Base-by-base conservation (phyloP, 768 basidiomycete genomes). In the Mrakia gelida region DNA sequence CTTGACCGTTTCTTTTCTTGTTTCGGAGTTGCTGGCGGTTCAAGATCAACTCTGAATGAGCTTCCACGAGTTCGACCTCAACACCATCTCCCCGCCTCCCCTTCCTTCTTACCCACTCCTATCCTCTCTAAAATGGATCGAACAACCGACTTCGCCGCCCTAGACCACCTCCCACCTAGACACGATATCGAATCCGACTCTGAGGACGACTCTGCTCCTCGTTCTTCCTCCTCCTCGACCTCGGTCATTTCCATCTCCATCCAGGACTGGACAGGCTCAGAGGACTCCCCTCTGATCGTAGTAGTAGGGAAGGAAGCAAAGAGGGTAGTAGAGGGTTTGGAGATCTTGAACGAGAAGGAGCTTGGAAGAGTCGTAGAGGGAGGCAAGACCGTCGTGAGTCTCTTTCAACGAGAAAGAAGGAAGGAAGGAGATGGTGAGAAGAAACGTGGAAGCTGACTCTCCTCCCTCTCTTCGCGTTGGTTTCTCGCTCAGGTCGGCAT, bases 111-210 rank as follows among this genome's bases (percentile, higher is more conserved):
- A 56, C 11, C 5, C 28, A 18, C 28, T 41, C 32, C 23, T 9
- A 13, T 16, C 23, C 65, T 16, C 65, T 15, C 45, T 15, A 15
- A 6, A 5, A 70, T 70, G 67, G 67, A 70, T 41, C 67, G 67
- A 41, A 70, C 67, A 0, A 41, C 34, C 38, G 67, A 70, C 67
- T 70, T 70, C 13, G 38, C 67, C 34, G 45, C 67, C 0, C 67
- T 70, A 26, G 41, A 45, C 41, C 67, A 70, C 45, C 67, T 70
- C 41, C 67, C 67, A 2, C 67, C 67, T 23, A 9, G 67, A 10
- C 67, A 70, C 67, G 67, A 45, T 38, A 70, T 70, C 67, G 67
- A 70, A 38, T 70, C 67, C 6, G 67, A 70, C 41, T 41, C 38
- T 10, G 67, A 70, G 38, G 67, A 70, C 67, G 67, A 70, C 34